Percentiles rank a stretch among this genome's conserved stretches.
These are phyloP conservation scores for Pseudovirgaria hyperparasitica DNA, from an alignment of 2,329 filamentous ascomycete species.

Conservation along the genomic window DNA sequence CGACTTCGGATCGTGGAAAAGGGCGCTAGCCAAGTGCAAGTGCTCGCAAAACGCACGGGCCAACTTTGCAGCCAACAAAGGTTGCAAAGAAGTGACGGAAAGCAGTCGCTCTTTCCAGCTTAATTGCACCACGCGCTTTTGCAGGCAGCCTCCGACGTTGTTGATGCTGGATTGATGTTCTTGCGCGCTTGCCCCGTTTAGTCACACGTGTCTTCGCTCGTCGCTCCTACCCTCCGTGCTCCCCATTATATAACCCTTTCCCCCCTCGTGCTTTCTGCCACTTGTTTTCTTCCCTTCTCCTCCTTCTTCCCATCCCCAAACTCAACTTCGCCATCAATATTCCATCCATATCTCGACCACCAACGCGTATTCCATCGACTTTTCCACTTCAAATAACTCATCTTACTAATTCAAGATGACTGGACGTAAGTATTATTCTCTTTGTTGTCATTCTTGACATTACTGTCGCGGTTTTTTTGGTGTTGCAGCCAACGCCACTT, in stretches of 20 bases:
- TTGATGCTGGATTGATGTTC: no score
- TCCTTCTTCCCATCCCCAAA: constrained; percentile 2
- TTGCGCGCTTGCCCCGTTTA: no score
- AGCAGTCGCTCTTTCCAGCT: no score
- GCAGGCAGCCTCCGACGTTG: no score
- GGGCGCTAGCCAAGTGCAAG: no score
- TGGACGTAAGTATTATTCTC: constrained; percentile 27
- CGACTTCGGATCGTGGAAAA: no score
- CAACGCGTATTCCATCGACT: constrained; percentile 8
- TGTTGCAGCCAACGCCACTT: constrained; percentile 8
- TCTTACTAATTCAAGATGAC: constrained; percentile 25
- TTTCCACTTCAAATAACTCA: constrained; percentile 12
- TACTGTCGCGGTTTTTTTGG: constrained; percentile 10
- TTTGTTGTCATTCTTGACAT: constrained; percentile 7
- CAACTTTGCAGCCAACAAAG: no score
- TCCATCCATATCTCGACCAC: constrained; percentile 11
- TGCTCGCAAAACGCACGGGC: no score
- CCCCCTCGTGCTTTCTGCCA: constrained; percentile 6
- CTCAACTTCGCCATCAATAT: constrained; percentile 5
- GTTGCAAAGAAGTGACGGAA: no score
- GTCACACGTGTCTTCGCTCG: no score
- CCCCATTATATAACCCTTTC: constrained; percentile 3
- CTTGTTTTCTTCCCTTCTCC: constrained; percentile 7
- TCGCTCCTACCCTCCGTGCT: background rate
- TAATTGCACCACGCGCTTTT: no score